Percentiles rank a stretch among this genome's conserved stretches.
These are phyloP conservation scores for Maudiozyma serrabonitensis DNA, from an alignment of 805 yeast species.

Conservation along the genomic window DNA sequence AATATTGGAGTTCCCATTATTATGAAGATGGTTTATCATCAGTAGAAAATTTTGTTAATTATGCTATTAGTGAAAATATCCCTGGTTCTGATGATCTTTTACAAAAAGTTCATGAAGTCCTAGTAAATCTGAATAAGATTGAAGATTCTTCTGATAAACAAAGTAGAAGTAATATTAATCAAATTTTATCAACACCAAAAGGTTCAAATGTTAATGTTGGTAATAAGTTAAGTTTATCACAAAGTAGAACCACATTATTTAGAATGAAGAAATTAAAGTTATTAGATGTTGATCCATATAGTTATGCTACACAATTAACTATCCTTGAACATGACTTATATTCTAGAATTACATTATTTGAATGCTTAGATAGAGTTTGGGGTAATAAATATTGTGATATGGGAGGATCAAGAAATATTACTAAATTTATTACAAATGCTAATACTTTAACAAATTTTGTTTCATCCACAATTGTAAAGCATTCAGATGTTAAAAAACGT, in stretches of 20 bases:
- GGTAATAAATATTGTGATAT: slow-evolving; percentile 51
- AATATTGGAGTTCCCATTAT: slow-evolving; percentile 61
- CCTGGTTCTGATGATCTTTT: slow-evolving; percentile 36
- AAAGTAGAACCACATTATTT: slow-evolving; percentile 10
- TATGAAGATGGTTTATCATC: slow-evolving; percentile 36
- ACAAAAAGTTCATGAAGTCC: slow-evolving; percentile 31
- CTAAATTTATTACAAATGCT: slow-evolving; percentile 60
- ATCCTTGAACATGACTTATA: slow-evolving; percentile 65
- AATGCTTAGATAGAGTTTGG: slow-evolving; percentile 72
- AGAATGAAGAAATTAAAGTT: slow-evolving; percentile 37
- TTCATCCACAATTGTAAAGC: slow-evolving; percentile 61
- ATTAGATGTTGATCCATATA: slow-evolving; percentile 61
- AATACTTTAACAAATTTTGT: slow-evolving; percentile 78
- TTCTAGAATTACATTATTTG: slow-evolving; percentile 56
- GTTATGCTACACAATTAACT: slow-evolving; percentile 77
- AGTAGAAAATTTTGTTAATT: slow-evolving; percentile 34
- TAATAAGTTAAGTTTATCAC: background rate
- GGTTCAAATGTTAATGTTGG: too few species aligned
- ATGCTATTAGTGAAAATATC: slow-evolving; percentile 33
- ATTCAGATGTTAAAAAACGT: slow-evolving; percentile 54
- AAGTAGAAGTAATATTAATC: background rate
- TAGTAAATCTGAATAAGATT: slow-evolving; percentile 29
- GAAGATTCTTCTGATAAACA: background rate
- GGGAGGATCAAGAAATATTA: slow-evolving; percentile 45
- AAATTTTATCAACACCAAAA: background rate